Evolutionary conservation across 2,329 filamentous ascomycete genomes (phyloP).

Genomic region (Sporothrix humicola): DNA sequence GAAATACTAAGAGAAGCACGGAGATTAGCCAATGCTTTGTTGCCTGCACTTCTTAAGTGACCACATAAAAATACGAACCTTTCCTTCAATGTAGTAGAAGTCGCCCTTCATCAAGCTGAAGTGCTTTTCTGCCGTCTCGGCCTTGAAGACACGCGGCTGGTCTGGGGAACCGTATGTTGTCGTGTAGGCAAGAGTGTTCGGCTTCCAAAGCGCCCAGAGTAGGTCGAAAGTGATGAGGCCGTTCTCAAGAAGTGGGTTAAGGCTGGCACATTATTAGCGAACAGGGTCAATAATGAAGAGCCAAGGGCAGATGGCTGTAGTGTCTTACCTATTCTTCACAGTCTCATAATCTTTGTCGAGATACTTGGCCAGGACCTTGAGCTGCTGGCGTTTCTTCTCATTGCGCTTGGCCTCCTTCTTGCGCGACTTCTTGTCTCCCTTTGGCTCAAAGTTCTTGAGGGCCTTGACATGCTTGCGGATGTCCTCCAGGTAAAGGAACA

Average conservation of each 20-base stretch:
- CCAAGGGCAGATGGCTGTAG: neutral
- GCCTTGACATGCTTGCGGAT: constrained; percentile 68
- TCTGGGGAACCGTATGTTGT: constrained; percentile 77
- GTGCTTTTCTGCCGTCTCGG: constrained; percentile 76
- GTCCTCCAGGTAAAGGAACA: constrained; percentile 80
- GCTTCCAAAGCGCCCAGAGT: constrained; percentile 88
- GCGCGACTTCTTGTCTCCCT: constrained; percentile 59
- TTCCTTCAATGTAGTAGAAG: constrained; percentile 77
- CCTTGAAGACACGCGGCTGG: constrained; percentile 81
- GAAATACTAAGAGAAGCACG: constrained; percentile 61
- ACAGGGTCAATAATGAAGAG: neutral
- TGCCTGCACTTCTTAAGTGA: neutral
- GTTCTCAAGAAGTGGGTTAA: constrained; percentile 79
- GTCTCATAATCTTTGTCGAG: constrained; percentile 72
- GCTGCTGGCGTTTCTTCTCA: constrained; percentile 64
- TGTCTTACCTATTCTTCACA: constrained; percentile 65
- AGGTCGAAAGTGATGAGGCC: constrained; percentile 89
- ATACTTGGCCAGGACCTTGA: constrained; percentile 62
- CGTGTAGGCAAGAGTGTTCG: constrained; percentile 78
- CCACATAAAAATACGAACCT: constrained; percentile 42
- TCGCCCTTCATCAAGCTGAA: constrained; percentile 71
- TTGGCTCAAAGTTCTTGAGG: constrained; percentile 63
- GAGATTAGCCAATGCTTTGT: neutral
- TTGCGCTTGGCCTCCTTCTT: constrained; percentile 66
- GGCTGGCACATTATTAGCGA: constrained; percentile 49